Evolutionary conservation across 148 eudicot species (phyloP), one percentile per base, ranked within the genome.

Genomic region (Rhododendron griersonianum): DNA sequence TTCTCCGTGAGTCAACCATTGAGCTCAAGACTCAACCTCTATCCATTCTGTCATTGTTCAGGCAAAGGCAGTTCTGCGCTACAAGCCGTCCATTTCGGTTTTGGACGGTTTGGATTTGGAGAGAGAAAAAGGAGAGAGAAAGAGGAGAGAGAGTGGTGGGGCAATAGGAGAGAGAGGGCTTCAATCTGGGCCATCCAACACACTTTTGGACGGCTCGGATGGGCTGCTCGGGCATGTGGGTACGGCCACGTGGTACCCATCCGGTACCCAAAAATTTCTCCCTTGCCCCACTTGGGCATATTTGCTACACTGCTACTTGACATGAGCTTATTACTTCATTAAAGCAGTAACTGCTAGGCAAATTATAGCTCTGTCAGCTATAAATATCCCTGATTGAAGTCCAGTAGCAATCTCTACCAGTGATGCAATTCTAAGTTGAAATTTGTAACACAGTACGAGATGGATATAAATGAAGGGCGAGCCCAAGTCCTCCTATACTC

Each of bases 61-160:
- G 80, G 80, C 25, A 39, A 45, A 77, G 51, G 25, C 80, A 77
- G 80, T 77, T 77, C 80, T 3, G 11, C 16, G 80, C 80, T 77
- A 78, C 18, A 78, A 39, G 41, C 41, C 41, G 0, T 41, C 44
- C 44, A 41, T 41, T 41, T 41, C 44, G 7, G 44, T 41, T 41
- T 41, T 41, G 44, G 44, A 41, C 44, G 7, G 7, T 41, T 41
- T 6, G 45, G 45, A 41, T 41, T 41, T 41, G 7, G 7, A 41
- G 45, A 41, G 45, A 41, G 45, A 41, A 41, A 5, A 0, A 5
- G 1, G 44, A 41, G 44, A 41, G 44, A 5, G 44, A 33, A 33
- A 33, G 33, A 33, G 1, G 35, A 33, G 35, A 33, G 35, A 33
- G 35, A 33, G 35, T 33, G 35, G 35, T 33, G 35, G 1, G 35